These are phyloP conservation scores for Rhodosporidiobolus odoratus DNA, from an alignment of 768 basidiomycete species.

Conservation along the genomic window DNA sequence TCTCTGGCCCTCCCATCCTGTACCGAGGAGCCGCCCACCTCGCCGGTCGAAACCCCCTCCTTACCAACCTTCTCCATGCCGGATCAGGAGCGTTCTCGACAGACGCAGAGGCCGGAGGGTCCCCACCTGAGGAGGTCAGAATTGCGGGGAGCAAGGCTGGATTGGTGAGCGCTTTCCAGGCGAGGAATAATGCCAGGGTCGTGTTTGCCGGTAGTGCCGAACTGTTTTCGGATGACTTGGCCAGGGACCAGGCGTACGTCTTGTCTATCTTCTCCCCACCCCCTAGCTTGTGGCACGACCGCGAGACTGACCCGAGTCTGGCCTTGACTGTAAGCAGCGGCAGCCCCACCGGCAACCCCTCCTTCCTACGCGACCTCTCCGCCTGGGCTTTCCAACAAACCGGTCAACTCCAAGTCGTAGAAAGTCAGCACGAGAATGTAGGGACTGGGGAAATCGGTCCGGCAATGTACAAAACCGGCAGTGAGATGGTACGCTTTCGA, in stretches of 20 bases:
- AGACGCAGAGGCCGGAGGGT: constrained; percentile 50
- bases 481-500: constrained; percentile 70
- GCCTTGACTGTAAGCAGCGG: constrained; percentile 48
- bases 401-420: constrained; percentile 70
- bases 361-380: constrained; percentile 67
- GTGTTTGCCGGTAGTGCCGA: constrained; percentile 77
- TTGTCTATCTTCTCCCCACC: constrained; percentile 63
- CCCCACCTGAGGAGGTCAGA: constrained; percentile 63
- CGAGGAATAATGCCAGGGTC: constrained; percentile 66
- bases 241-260: constrained; percentile 49
- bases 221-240: constrained; percentile 63
- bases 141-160: constrained; percentile 71
- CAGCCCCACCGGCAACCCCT: constrained; percentile 65
- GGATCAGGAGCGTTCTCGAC: constrained; percentile 50
- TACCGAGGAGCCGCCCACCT: constrained; percentile 39
- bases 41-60: constrained; percentile 50
- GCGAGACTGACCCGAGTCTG: constrained; percentile 50
- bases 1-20: constrained; percentile 15
- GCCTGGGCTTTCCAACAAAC: constrained; percentile 89
- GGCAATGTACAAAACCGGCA: constrained; percentile 68
- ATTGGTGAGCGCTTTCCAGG: constrained; percentile 85
- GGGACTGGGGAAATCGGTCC: neutral
- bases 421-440: constrained; percentile 51
- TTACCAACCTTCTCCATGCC: constrained; percentile 72
- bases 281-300: constrained; percentile 47